These are phyloP conservation scores for Botryotinia globosa DNA, from an alignment of 2,329 filamentous ascomycete genomes.

Conservation along the genomic window DNA sequence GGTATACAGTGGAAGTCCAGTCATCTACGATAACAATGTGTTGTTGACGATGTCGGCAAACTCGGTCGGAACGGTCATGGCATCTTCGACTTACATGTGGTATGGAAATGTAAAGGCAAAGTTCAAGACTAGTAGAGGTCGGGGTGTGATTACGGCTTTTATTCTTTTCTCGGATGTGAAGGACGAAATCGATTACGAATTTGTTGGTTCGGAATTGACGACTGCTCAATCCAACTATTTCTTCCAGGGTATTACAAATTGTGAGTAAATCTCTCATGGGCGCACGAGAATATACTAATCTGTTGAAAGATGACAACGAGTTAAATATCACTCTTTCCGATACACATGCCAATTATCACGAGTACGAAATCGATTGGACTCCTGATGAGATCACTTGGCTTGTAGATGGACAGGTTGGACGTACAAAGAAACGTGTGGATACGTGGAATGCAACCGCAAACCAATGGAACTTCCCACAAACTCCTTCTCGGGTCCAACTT, in stretches of 20 bases:
- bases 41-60: constrained; percentile 86
- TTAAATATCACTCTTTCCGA: constrained; percentile 66
- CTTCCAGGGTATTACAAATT: constrained; percentile 88
- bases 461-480: constrained; percentile 86
- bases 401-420: constrained; percentile 75
- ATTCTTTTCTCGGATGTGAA: constrained; percentile 94
- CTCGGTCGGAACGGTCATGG: constrained; percentile 83
- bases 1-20: constrained; percentile 78
- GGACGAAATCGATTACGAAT: constrained; percentile 98
- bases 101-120: constrained; percentile 88
- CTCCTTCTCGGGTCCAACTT: constrained; percentile 83
- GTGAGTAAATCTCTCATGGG: constrained; percentile 50
- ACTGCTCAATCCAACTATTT: constrained; percentile 94
- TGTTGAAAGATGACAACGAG: constrained; percentile 65
- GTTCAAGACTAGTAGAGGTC: constrained; percentile 79
- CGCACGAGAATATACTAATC: constrained; percentile 31
- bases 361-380: constrained; percentile 91
- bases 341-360: constrained; percentile 77
- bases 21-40: constrained; percentile 64
- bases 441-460: constrained; percentile 85
- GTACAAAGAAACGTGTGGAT: constrained; percentile 69
- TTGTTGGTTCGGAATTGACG: constrained; percentile 74
- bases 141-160: constrained; percentile 94
- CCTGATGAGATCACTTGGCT: constrained; percentile 84
- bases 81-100: constrained; percentile 87